Evolutionary conservation across 2,329 filamentous ascomycete species (phyloP), one percentile per base, ranked within the genome.

Genomic region (Penicillium brevicompactum): DNA sequence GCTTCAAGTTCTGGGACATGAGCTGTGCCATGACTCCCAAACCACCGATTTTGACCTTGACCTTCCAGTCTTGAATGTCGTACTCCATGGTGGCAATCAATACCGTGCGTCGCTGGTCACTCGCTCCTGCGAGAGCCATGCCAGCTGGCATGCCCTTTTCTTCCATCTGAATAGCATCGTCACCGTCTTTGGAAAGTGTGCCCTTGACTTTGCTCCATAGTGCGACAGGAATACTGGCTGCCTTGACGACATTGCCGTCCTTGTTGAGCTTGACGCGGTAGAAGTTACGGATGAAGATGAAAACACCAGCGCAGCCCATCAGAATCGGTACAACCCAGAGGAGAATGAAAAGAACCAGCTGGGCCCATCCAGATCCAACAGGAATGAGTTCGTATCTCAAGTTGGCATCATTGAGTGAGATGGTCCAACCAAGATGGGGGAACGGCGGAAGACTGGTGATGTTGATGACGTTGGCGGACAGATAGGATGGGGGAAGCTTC

Each of bases 11-110:
- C 67, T 86, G 85, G n/a, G 84, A 84, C 86, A 88, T 88, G 1
- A 88, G 74, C 61, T 87, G 84, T 27, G 86, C 85, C 86, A 89
- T 89, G 57, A 88, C 86, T 72, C 86, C 86, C 5, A 89, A 77
- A 63, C 86, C 86, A 62, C 86, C 86, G 45, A 89, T 89, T 73
- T 89, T 89, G 72, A 89, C 85, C 72, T 87, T 88, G 74, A 88
- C 86, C 4, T 73, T 78, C 84, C 86, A 88, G 64, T 89, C 86
- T 57, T 86, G 84, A 58, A 89, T 89, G 59, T 88, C 85, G 70
- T 89, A 89, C 69, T 89, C 86, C 84, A 88, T 87, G 13, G 86
- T 88, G 10, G 85, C 86, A 49, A 89, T 87, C 31, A 89, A 77
- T 4, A 87, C 82, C 43, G 80, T 87, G 11, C 83, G 76, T 34